These are phyloP conservation scores for Tympanopsis confertula DNA, from an alignment of 2,329 filamentous ascomycete species.

Conservation along the genomic window DNA sequence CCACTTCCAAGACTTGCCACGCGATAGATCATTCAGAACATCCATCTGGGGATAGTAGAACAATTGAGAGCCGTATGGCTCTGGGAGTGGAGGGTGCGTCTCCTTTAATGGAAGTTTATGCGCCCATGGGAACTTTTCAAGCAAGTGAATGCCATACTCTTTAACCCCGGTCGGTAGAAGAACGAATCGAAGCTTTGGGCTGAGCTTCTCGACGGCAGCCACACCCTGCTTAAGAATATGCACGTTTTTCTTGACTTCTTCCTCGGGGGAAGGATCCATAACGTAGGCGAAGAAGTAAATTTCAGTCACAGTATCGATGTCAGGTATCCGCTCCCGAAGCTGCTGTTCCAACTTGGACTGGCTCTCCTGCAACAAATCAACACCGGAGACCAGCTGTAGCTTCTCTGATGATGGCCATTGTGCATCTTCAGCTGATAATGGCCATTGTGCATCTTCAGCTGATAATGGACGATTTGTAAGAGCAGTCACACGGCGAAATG, in stretches of 20 bases:
- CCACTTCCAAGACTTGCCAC: slow-evolving; percentile 28
- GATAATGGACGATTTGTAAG: slow-evolving; percentile 30
- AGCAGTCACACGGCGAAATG: slow-evolving; percentile 30
- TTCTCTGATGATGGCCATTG: slow-evolving; percentile 16
- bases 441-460: slow-evolving; percentile 14
- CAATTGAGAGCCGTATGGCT: slow-evolving; percentile 26
- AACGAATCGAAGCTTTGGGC: slow-evolving; percentile 22
- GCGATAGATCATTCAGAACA: slow-evolving; percentile 17
- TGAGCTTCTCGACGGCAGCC: slow-evolving; percentile 20
- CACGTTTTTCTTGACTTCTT: slow-evolving; percentile 20
- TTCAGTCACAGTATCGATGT: slow-evolving; percentile 24
- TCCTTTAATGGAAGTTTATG: slow-evolving; percentile 23
- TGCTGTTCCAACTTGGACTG: slow-evolving; percentile 16
- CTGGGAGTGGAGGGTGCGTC: slow-evolving; percentile 23
- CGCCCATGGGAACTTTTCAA: slow-evolving; percentile 11
- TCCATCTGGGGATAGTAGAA: slow-evolving; percentile 34
- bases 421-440: slow-evolving; percentile 11
- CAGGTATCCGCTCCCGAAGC: slow-evolving; percentile 18
- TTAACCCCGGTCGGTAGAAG: slow-evolving; percentile 29
- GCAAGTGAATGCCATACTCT: slow-evolving; percentile 19
- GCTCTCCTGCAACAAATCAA: slow-evolving; percentile 19
- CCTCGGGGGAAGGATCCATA: slow-evolving; percentile 17
- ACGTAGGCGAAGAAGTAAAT: slow-evolving; percentile 29
- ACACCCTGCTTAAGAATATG: slow-evolving; percentile 24
- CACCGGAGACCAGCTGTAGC: slow-evolving; percentile 18